Percentiles rank a stretch among this genome's conserved stretches.
phyloP scores from a whole-genome alignment of 345 rosid species.

The Eucalyptus sp. region DNA sequence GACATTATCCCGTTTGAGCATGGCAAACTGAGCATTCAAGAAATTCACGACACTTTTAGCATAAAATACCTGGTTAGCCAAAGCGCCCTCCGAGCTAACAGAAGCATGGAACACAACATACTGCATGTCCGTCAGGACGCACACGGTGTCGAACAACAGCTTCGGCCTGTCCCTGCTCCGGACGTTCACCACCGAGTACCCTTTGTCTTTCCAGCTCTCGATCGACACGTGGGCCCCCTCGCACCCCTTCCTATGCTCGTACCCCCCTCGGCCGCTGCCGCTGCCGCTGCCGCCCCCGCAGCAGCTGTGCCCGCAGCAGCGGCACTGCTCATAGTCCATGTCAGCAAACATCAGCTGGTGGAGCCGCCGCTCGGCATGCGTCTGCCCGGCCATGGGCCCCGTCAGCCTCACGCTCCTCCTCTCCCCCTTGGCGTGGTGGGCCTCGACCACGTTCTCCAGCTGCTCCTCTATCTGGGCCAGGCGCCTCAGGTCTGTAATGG shows the following conservation, averaged over 20 bases:
- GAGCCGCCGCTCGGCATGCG: conserved; percentile 75
- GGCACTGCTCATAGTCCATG: conserved; percentile 52
- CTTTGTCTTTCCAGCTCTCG: conserved; percentile 62
- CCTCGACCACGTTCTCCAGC: conserved; percentile 47
- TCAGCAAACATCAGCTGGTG: conserved; percentile 72
- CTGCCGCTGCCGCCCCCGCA: neutral
- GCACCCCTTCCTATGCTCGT: conserved; percentile 8
- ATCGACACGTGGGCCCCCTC: conserved; percentile 44
- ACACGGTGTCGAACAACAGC: conserved; percentile 75
- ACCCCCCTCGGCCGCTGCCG: neutral
- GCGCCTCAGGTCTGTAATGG: conserved; percentile 27
- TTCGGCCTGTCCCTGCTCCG: conserved; percentile 71
- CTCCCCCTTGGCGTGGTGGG: conserved; percentile 50
- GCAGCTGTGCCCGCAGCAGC: conserved; percentile 25
- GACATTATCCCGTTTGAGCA: neutral
- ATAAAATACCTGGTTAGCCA: conserved; percentile 54
- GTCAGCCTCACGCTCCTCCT: conserved; percentile 39
- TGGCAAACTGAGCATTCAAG: neutral
- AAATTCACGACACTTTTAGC: neutral
- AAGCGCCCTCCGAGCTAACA: conserved; percentile 45
- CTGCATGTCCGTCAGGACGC: conserved; percentile 64
- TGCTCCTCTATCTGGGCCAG: conserved; percentile 43
- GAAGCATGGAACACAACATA: conserved; percentile 87
- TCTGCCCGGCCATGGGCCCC: conserved; percentile 30
- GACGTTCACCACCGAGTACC: conserved; percentile 59